Evolutionary conservation across 1,284 basidiomycete genomes (phyloP), one percentile per base, ranked within the genome.

Genomic region (Ganoderma boninense): DNA sequence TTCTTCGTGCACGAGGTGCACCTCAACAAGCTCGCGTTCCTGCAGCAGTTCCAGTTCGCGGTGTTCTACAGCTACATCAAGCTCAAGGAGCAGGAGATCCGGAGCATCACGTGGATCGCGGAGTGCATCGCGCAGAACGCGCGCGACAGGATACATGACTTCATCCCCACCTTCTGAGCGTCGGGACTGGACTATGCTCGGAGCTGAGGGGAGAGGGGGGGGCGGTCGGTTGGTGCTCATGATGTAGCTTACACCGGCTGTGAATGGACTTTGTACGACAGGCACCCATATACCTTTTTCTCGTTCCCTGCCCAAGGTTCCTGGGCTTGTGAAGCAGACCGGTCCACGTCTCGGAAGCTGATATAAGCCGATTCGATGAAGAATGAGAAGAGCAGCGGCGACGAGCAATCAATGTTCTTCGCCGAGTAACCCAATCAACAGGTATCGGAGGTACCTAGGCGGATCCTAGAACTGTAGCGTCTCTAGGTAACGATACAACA

Each of bases 21-120:
- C 76, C 83, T 97, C 73, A 98, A 98, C 87, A 97, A 97, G 85
- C 89, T 92, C 76, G 91, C 95, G 46, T 98, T 98, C 86, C 81
- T 98, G 79, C 97, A 97, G 83, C 97, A 98, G 84, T 97, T 97
- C 87, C 95, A 97, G 81, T 93, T 93, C 77, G 94, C 92, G 44
- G 90, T 97, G 49, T 98, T 98, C 81, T 98, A 97, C 81, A 92
- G 92, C 78, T 97, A 97, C 79, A 87, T 97, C 83, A 98, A 98
- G 85, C 86, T 99, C 81, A 99, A 99, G 87, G 98, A 99, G 85
- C 98, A 99, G 86, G 98, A 99, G 86, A 97, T 99, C 74, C 86
- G 98, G 76, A 98, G 96, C 79, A 82, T 99, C 78, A 97, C 96
- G 43, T 99, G 97, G 97, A 97, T 98, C 82, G 95, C 96, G 67